A percentile compares a stretch with the other conserved stretches of the same genome.
Evolutionary conservation across 129 eudicot genomes (phyloP).

Genomic region (Ambrosia artemisiifolia): DNA sequence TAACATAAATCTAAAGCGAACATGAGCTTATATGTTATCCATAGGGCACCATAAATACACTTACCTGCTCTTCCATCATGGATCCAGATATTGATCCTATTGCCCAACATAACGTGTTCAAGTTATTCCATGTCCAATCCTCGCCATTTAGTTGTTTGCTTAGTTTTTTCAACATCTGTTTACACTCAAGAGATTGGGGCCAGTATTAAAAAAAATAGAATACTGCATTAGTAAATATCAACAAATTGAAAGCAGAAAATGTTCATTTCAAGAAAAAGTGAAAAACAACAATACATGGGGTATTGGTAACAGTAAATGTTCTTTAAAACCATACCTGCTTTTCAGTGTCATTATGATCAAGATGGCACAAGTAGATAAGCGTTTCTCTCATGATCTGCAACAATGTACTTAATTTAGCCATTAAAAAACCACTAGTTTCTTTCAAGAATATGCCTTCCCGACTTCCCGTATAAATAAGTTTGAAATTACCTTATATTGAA

Average conservation of each 20-base stretch:
- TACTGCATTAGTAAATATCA: background rate
- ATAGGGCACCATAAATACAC: background rate
- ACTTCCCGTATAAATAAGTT: background rate
- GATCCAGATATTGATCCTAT: constrained; percentile 99
- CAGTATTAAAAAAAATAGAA: background rate
- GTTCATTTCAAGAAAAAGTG: background rate
- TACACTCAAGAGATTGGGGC: background rate
- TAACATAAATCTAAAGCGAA: constrained; percentile 7
- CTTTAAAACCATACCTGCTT: constrained; percentile 60
- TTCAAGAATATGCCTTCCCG: background rate
- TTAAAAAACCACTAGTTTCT: background rate
- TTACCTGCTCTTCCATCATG: constrained; percentile 98
- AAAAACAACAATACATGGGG: background rate
- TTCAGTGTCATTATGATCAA: constrained; percentile 97
- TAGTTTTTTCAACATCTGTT: constrained; percentile 80
- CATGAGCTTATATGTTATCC: background rate
- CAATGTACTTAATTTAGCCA: constrained; percentile 15
- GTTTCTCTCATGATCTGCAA: constrained; percentile 97
- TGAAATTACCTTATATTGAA: constrained; percentile 81
- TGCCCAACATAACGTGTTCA: constrained; percentile 98
- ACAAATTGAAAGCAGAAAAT: background rate
- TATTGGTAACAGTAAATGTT: constrained; percentile 8
- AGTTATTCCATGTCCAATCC: constrained; percentile 99
- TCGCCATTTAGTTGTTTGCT: constrained; percentile 84
- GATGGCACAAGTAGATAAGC: constrained; percentile 86